A percentile compares a stretch with the other conserved stretches of the same genome.
Conservation (phyloP, 352 stramenopile species). For the Nothophytophthora sp. region DNA sequence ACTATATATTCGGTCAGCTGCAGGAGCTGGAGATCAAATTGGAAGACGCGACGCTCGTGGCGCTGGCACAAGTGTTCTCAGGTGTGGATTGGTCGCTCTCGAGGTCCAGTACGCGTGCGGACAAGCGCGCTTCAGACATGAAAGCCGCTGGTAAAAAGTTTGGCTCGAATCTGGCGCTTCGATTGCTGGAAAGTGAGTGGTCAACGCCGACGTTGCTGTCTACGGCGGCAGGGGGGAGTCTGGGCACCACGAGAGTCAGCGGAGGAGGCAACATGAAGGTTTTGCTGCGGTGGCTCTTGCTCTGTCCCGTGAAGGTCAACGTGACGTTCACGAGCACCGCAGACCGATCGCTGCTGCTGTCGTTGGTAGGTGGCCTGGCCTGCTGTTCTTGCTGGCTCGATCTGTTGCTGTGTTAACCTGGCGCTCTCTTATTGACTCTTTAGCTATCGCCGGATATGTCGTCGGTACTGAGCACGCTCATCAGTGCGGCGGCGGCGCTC, state of each 20-base stretch:
- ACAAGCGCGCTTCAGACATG: slow-evolving; percentile 16
- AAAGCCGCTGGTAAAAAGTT: slow-evolving; percentile 19
- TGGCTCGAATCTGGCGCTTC: slow-evolving; percentile 52
- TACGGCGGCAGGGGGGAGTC: slow-evolving; percentile 23
- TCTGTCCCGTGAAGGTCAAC: slow-evolving; percentile 87
- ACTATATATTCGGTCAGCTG: slow-evolving; percentile 88
- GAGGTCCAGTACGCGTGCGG: slow-evolving; percentile 18
- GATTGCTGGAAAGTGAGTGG: slow-evolving; percentile 61
- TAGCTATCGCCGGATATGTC: slow-evolving; percentile 84
- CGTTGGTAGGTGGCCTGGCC: slow-evolving; percentile 40
- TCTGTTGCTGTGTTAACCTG: not conserved
- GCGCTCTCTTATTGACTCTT: slow-evolving; percentile 6
- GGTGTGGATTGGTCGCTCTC: slow-evolving; percentile 64
- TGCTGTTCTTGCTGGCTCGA: not conserved
- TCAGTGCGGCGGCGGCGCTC: slow-evolving; percentile 75
- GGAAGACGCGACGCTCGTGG: slow-evolving; percentile 78
- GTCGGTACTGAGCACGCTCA: slow-evolving; percentile 74
- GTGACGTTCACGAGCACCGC: slow-evolving; percentile 88
- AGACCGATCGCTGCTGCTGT: slow-evolving; percentile 80
- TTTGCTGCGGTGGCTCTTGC: slow-evolving; percentile 72
- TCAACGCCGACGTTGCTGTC: slow-evolving; percentile 47
- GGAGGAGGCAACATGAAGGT: slow-evolving; percentile 71
- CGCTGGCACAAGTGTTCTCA: slow-evolving; percentile 73
- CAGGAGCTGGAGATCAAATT: slow-evolving; percentile 89
- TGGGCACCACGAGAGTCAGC: slow-evolving; percentile 29